These are phyloP conservation scores for Parvularia atlantis DNA, from an alignment of 78 protist species.

Conservation along the genomic window DNA sequence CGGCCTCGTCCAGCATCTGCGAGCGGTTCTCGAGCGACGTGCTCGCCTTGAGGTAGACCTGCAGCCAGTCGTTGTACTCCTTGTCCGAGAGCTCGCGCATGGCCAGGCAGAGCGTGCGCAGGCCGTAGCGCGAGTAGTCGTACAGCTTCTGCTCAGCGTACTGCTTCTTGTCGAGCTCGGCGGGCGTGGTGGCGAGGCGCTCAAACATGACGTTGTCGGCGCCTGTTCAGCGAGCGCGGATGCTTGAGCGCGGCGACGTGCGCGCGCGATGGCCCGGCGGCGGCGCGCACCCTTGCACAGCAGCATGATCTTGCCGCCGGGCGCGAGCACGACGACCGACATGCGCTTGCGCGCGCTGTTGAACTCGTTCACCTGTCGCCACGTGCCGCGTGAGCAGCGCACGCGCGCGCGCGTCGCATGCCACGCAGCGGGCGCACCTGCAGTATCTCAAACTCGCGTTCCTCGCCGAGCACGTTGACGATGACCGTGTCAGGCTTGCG, in stretches of 20 bases:
- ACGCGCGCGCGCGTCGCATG: no score
- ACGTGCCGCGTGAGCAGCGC: no score
- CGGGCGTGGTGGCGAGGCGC: neutral
- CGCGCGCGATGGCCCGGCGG: neutral
- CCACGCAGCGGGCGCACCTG: no score
- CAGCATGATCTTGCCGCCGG: conserved; percentile 25
- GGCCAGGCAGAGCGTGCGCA: conserved; percentile 70
- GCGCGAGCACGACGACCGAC: conserved; percentile 27
- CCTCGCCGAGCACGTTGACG: neutral
- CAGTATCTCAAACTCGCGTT: no score
- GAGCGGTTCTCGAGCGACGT: conserved; percentile 4
- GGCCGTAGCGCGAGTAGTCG: conserved; percentile 48
- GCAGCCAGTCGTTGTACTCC: conserved; percentile 23
- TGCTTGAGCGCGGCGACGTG: no score
- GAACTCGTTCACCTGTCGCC: conserved; percentile 28
- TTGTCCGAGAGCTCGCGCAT: conserved; percentile 28
- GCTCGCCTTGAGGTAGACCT: conserved; percentile 3
- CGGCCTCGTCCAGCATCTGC: conserved; percentile 1
- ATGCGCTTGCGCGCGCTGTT: conserved; percentile 12
- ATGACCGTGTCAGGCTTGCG: neutral
- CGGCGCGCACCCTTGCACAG: conserved; percentile 25
- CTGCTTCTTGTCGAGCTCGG: neutral
- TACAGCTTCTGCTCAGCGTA: conserved; percentile 16
- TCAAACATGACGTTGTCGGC: neutral
- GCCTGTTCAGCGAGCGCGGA: neutral